Evolutionary conservation across 179 eudicot genomes (phyloP).

Genomic region (Nepenthes alata): DNA sequence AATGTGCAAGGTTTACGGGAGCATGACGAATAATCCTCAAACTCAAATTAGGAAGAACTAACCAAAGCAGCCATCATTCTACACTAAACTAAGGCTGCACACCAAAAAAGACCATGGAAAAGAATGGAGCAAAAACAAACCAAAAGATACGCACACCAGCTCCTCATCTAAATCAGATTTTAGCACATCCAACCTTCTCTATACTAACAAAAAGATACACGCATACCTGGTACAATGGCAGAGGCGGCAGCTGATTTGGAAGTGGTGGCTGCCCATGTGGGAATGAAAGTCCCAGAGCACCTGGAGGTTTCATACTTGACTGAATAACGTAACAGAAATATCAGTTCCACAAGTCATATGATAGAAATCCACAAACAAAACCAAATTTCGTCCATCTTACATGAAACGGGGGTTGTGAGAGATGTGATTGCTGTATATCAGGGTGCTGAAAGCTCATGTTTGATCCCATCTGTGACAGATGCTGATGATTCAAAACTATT

Average conservation of each 20-base stretch:
- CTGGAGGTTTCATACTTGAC: constrained; percentile 47
- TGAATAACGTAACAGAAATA: constrained; percentile 16
- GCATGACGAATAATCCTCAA: no score
- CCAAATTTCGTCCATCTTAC: constrained; percentile 28
- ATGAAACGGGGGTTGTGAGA: constrained; percentile 62
- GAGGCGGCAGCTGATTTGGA: constrained; percentile 38
- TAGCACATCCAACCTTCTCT: neutral
- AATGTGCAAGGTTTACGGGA: no score
- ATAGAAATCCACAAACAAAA: neutral
- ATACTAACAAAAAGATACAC: constrained; percentile 1
- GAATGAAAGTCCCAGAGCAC: constrained; percentile 38
- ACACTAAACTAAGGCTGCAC: no score
- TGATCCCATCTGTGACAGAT: constrained; percentile 50
- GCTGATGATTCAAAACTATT: constrained; percentile 38
- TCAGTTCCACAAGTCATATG: neutral
- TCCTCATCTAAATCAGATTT: no score
- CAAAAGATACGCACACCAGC: no score
- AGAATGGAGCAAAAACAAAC: no score
- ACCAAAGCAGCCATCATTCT: no score
- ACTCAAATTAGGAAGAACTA: no score
- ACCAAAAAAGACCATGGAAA: no score
- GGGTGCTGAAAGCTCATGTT: constrained; percentile 55
- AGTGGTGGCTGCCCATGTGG: constrained; percentile 50
- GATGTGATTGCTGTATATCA: constrained; percentile 56
- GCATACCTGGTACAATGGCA: constrained; percentile 70